Conservation (phyloP, 2,329 filamentous ascomycete genomes). For the Colletotrichum ledebouriae region DNA sequence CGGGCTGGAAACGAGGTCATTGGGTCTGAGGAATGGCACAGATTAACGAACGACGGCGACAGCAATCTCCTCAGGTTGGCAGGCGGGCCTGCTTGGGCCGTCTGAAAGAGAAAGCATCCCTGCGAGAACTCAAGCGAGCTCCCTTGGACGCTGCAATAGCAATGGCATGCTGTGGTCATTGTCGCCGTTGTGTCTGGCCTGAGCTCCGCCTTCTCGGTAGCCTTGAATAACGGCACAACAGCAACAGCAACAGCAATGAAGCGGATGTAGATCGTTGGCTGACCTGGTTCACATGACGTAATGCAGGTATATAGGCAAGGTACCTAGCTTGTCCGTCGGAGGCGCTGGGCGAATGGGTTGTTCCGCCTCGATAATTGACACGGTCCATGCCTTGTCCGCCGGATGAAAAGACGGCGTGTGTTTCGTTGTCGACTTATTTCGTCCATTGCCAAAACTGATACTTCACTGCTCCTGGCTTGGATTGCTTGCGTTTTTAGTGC, state of each 20-base stretch:
- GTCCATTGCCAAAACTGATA: not conserved
- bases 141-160: no score
- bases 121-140: no score
- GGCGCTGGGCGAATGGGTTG: conserved; percentile 13
- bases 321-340: not conserved
- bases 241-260: conserved; percentile 16
- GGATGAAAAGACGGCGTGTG: conserved; percentile 20
- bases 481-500: not conserved
- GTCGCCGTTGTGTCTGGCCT: no score
- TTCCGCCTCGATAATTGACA: conserved; percentile 22
- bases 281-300: not conserved
- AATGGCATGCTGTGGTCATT: no score
- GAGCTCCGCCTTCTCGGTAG: not conserved
- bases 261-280: conserved; percentile 25
- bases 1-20: not conserved
- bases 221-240: conserved; percentile 16
- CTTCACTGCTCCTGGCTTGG: not conserved
- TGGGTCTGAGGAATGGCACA: not conserved
- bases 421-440: not conserved
- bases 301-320: no score
- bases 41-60: conserved; percentile 26
- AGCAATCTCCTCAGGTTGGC: conserved; percentile 11
- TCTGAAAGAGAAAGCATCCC: conserved; percentile 22
- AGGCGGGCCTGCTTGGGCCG: conserved; percentile 16
- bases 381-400: conserved; percentile 27